A percentile compares a stretch with the other conserved stretches of the same genome.
Conservation (phyloP, 371 early-diverging fungal genomes). For the Mucor circinelloides region DNA sequence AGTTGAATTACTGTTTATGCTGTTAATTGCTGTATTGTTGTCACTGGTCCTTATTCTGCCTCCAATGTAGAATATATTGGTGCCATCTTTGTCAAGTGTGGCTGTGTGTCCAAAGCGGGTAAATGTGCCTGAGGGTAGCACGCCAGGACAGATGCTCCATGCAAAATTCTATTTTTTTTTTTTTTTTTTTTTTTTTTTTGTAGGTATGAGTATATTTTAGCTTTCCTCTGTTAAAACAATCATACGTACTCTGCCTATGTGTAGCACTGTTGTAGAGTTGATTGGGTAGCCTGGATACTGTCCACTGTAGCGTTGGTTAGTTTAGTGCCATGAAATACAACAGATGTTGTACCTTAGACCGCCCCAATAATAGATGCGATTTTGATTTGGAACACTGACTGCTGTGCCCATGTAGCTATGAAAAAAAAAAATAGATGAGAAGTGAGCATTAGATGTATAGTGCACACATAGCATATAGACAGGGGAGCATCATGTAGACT, state of each 20-base stretch:
- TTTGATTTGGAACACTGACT: conserved; percentile 10
- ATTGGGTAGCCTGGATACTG: conserved; percentile 15
- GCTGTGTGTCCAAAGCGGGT: conserved; percentile 22
- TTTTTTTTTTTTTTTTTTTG: background rate
- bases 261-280: conserved; percentile 9
- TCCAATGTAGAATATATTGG: conserved; percentile 18
- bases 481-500: background rate
- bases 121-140: conserved; percentile 4
- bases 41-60: conserved; percentile 7
- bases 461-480: background rate
- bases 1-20: background rate
- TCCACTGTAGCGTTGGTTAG: background rate
- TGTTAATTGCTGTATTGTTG: background rate
- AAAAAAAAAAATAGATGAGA: background rate
- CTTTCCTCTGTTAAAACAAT: background rate
- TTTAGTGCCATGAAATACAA: background rate
- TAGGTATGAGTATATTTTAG: background rate
- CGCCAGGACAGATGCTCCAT: conserved; percentile 4
- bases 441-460: background rate
- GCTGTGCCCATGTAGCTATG: conserved; percentile 21
- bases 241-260: background rate
- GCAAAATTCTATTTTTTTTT: conserved; percentile 6
- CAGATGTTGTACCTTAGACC: conserved; percentile 17
- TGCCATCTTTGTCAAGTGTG: conserved; percentile 11
- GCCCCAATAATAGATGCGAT: conserved; percentile 18